These are phyloP conservation scores for Pythium plurisporium DNA, from an alignment of 352 stramenopile species.

Conservation along the genomic window DNA sequence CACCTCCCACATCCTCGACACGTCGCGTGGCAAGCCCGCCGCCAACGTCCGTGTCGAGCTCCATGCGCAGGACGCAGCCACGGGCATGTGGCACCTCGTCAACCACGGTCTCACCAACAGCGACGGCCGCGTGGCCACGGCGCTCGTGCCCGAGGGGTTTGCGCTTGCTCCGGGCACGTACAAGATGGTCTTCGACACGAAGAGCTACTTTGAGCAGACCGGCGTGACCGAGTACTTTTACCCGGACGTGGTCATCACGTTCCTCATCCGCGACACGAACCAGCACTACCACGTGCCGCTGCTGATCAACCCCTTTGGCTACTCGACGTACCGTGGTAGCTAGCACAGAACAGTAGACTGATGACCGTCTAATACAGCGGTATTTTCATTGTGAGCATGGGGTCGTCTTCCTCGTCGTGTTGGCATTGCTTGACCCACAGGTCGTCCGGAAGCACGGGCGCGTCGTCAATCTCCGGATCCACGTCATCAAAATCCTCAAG, in stretches of 20 bases:
- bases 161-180: slow-evolving; percentile 54
- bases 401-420: slow-evolving; percentile 17
- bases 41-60: slow-evolving; percentile 68
- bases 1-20: slow-evolving; percentile 88
- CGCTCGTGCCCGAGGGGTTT: slow-evolving; percentile 39
- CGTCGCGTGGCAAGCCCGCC: slow-evolving; percentile 63
- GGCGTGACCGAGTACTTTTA: slow-evolving; percentile 81
- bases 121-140: slow-evolving; percentile 59
- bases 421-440: slow-evolving; percentile 22
- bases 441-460: slow-evolving; percentile 42
- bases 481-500: slow-evolving; percentile 60
- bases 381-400: slow-evolving; percentile 19
- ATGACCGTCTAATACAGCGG: slow-evolving; percentile 16
- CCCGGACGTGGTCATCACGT: slow-evolving; percentile 77
- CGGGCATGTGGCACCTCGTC: slow-evolving; percentile 38
- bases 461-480: slow-evolving; percentile 54
- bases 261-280: slow-evolving; percentile 60
- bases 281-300: slow-evolving; percentile 89
- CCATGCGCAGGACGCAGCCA: slow-evolving; percentile 33
- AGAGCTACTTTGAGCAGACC: slow-evolving; percentile 70
- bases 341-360: too few species aligned
- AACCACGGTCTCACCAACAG: slow-evolving; percentile 59
- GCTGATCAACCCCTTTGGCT: slow-evolving; percentile 87
- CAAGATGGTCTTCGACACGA: slow-evolving; percentile 80
- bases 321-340: slow-evolving; percentile 87